Base-by-base conservation (phyloP, 352 stramenopile genomes). In the Pythium biforme region DNA sequence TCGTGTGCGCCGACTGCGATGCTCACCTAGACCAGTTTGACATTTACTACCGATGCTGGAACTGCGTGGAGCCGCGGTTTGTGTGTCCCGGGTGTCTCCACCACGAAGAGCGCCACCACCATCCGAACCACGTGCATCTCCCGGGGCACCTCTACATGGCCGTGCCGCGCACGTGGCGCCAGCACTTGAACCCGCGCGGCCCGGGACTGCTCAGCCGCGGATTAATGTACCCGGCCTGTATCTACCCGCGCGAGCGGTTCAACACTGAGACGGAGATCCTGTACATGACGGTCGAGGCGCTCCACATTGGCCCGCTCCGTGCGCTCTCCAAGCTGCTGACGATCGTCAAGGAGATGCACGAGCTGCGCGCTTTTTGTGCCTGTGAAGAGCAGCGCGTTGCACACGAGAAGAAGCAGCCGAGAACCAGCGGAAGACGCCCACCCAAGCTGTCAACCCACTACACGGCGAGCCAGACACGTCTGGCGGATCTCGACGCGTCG, bases 141-240 rank as follows among this genome's bases (percentile, higher is more conserved):
- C 77, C 79, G 25, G 83, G 83, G 8, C 83, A 92, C 53, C 50
- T 88, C 26, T 92, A 92, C 62, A 77, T 88, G 51, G 83, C 71
- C 12, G 64, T 89, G 23, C 78, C 81, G 3, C 68, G 68, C 12
- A 40, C 57, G 2, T 90, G 81, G 81, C 69, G 72, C 12, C 55
- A 69, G 9, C 57, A 61, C n/a, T 72, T 82, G 19, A 68, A 68
- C 40, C 56, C 73, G 23, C 48, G 55, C 0, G 59, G 55, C 43
- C 22, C 56, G 5, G 58, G 68, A 23, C 55, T 89, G 14, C 64
- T 73, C 37, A 81, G 80, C 40, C 62, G 60, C 15, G 66, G 68
- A 14, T 43, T 89, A 7, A 64, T 84, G 49, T 83, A 86, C 59
- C 76, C 74, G 6, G 73, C 77, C 3, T 79, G 76, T 45, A 52